Evolutionary conservation across 768 basidiomycete genomes (phyloP), one percentile per base, ranked within the genome.

Genomic region (Lactifluus echinatus): DNA sequence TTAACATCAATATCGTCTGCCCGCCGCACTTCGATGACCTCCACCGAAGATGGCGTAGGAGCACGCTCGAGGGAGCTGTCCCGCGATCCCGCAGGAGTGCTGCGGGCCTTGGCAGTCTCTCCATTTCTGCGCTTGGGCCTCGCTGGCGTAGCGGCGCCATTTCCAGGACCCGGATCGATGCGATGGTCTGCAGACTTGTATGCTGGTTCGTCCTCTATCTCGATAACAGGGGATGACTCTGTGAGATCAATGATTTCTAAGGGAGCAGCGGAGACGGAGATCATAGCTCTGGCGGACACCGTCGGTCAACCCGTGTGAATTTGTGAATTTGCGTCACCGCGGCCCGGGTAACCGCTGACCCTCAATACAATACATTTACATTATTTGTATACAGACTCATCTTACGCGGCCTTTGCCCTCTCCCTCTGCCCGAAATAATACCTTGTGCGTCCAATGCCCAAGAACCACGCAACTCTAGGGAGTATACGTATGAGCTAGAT

Each of bases 381-480:
- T n/a, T n/a, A n/a, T n/a, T n/a, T n/a, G n/a, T 40, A 40, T 2
- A 10, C 8, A 40, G 19, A 19, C 17, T 50, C 36, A 28, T 26
- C 7, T 21, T 45, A 55, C 12, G 6, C 10, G 7, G 33, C 5
- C 15, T 59, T 54, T 29, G 31, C n/a, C 44, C 23, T 51, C 57
- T 23, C 28, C 24, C 40, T 58, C 40, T 64, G 62, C n/a, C 68
- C 67, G 40, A 62, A 68, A 53, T 66, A 68, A 62, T 70, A 74
- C 36, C 68, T 65, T 53, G 59, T 68, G 4, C 72, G 69, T 5
- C 73, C 72, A 43, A 75, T 59, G 1, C 74, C 74, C 36, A 55
- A 33, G 57, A 75, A 74, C 74, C 74, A 75, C 3, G 72, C 70
- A 33, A 71, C 57, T 47, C 74, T 74, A n/a, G 26, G 28, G 40